Evolutionary conservation across 2,329 filamentous ascomycete genomes (phyloP).

Genomic region (Botryotinia narcissicola): DNA sequence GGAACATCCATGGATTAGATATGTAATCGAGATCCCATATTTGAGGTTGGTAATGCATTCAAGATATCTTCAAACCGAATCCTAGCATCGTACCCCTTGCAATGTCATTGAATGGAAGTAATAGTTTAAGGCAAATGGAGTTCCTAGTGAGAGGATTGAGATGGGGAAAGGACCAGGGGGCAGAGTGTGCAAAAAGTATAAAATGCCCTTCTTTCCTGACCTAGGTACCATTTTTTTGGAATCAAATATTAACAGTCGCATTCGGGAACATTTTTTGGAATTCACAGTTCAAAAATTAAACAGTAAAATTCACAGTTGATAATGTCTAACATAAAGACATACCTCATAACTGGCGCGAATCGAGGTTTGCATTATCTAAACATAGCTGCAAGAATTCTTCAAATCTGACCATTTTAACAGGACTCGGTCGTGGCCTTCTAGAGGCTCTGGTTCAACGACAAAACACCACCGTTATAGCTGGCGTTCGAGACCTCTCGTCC

Average conservation of each 20-base stretch:
- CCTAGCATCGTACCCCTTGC: neutral
- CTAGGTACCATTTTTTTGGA: neutral
- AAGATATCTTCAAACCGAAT: neutral
- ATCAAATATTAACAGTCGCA: too few relatives aligned
- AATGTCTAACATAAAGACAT: slow-evolving; percentile 10
- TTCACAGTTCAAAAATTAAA: neutral
- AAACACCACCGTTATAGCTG: slow-evolving; percentile 36
- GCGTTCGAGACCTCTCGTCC: slow-evolving; percentile 39
- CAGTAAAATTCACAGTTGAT: neutral
- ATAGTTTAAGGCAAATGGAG: neutral
- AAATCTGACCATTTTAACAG: slow-evolving; percentile 3
- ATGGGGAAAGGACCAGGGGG: neutral
- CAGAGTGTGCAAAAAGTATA: neutral
- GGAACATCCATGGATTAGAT: too few relatives aligned
- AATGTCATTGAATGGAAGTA: neutral
- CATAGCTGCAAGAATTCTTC: neutral
- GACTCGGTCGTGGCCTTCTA: slow-evolving; percentile 40
- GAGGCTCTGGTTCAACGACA: slow-evolving; percentile 22
- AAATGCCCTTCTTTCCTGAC: neutral
- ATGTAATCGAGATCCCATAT: too few relatives aligned
- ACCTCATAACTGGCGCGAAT: slow-evolving; percentile 42
- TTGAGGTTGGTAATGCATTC: too few relatives aligned
- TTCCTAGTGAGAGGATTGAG: neutral
- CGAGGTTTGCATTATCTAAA: slow-evolving; percentile 33
- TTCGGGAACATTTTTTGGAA: neutral